Percentiles rank a stretch among this genome's conserved stretches.
Conservation (phyloP, 768 basidiomycete species). For the Floccularia luteovirens region DNA sequence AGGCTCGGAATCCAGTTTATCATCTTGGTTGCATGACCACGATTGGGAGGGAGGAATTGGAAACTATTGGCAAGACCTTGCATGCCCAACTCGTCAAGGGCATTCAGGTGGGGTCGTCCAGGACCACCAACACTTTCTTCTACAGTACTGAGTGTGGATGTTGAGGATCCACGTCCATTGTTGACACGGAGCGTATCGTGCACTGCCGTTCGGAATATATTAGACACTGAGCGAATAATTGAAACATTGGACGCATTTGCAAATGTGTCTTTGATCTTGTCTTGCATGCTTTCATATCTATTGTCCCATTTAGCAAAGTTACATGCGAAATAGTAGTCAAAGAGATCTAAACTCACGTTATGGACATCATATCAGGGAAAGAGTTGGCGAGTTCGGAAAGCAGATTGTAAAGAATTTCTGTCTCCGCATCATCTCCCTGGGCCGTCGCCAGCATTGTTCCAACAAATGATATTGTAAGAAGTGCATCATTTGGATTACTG, state of each 20-base stretch:
- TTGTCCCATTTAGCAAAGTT: too few relatives aligned
- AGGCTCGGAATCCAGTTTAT: conserved; percentile 66
- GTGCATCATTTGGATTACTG: conserved; percentile 52
- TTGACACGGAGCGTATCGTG: conserved; percentile 41
- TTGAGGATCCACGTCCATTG: conserved; percentile 38
- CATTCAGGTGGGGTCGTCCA: conserved; percentile 44
- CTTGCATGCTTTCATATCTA: conserved; percentile 73
- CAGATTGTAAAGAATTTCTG: conserved; percentile 70
- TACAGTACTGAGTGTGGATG: conserved; percentile 55
- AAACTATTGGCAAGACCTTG: conserved; percentile 67
- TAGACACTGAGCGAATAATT: conserved; percentile 67
- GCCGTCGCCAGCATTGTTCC: conserved; percentile 69
- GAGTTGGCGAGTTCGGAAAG: conserved; percentile 61
- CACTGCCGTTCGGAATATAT: conserved; percentile 64
- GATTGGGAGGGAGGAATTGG: conserved; percentile 54
- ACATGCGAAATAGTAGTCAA: conserved; percentile 6
- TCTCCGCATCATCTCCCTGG: conserved; percentile 76
- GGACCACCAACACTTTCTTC: conserved; percentile 47
- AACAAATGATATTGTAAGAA: conserved; percentile 70
- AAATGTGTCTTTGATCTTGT: conserved; percentile 67
- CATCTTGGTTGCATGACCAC: conserved; percentile 52
- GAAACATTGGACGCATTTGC: conserved; percentile 63
- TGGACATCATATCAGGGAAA: conserved; percentile 66
- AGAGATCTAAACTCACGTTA: conserved; percentile 49
- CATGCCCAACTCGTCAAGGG: conserved; percentile 69